Evolutionary conservation across 2,329 filamentous ascomycete genomes (phyloP).

Genomic region (Neonectria punicea): DNA sequence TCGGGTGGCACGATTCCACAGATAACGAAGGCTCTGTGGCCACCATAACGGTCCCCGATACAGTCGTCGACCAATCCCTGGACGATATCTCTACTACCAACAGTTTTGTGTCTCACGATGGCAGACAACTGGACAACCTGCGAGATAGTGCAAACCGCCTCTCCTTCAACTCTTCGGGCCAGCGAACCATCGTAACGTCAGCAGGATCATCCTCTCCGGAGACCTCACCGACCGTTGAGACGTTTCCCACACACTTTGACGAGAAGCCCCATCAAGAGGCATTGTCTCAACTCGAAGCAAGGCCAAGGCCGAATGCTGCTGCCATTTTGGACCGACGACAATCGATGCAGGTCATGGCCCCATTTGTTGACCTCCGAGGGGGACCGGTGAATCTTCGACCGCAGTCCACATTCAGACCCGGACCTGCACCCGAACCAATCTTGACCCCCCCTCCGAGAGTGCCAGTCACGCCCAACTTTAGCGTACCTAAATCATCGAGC

Average conservation of each 20-base stretch:
- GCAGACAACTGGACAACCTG: conserved; percentile 66
- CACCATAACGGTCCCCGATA: conserved; percentile 37
- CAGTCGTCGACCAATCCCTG: conserved; percentile 53
- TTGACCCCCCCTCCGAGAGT: conserved; percentile 6
- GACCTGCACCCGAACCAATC: conserved; percentile 20
- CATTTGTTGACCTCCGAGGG: conserved; percentile 54
- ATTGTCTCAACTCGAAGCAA: conserved; percentile 47
- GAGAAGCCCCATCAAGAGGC: conserved; percentile 38
- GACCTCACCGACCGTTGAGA: conserved; percentile 65
- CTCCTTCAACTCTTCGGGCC: conserved; percentile 69
- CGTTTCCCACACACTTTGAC: conserved; percentile 50
- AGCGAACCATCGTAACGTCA: conserved; percentile 69
- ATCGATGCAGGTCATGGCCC: conserved; percentile 60
- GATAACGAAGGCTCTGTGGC: conserved; percentile 26
- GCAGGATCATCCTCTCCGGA: conserved; percentile 65
- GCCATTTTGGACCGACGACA: conserved; percentile 62
- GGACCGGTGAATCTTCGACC: conserved; percentile 40
- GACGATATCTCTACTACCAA: conserved; percentile 68
- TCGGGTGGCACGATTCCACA: conserved; percentile 24
- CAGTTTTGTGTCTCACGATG: conserved; percentile 68
- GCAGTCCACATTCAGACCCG: conserved; percentile 36
- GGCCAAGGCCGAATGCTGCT: conserved; percentile 62
- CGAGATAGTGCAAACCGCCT: conserved; percentile 67
- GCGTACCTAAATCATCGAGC: conserved; percentile 58
- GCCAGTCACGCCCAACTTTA: conserved; percentile 61